phyloP scores from a whole-genome alignment of 1,284 basidiomycete species.

The Malassezia dermatis region DNA sequence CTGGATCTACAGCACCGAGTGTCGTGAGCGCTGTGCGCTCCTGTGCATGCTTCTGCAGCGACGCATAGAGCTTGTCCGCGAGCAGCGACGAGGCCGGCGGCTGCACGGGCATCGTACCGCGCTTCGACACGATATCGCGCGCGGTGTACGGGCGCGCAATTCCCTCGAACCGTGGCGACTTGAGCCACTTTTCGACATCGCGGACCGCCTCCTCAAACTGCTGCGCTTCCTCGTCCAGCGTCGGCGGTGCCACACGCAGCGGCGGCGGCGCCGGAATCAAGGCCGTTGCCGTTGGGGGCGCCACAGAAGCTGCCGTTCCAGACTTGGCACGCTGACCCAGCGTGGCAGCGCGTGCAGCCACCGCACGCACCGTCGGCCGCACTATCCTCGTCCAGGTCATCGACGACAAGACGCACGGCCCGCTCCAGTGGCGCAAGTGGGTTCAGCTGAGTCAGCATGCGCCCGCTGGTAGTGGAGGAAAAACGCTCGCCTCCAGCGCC shows the following conservation, averaged over 20 bases:
- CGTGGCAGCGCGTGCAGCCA: neutral
- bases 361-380: neutral
- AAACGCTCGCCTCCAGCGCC: neutral
- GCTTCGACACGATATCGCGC: slow-evolving; percentile 69
- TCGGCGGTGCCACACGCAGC: slow-evolving; percentile 59
- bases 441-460: neutral
- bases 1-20: slow-evolving; percentile 59
- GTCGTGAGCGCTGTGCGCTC: slow-evolving; percentile 50
- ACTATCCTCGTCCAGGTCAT: neutral
- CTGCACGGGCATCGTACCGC: slow-evolving; percentile 69
- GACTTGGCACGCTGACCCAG: slow-evolving; percentile 6
- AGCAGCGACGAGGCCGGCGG: slow-evolving; percentile 63
- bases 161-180: slow-evolving; percentile 61
- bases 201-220: slow-evolving; percentile 59
- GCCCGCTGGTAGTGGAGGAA: neutral
- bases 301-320: slow-evolving; percentile 7
- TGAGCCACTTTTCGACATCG: slow-evolving; percentile 64
- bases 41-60: slow-evolving; percentile 59
- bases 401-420: neutral
- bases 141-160: slow-evolving; percentile 70
- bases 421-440: neutral
- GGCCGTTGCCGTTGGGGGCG: slow-evolving; percentile 49
- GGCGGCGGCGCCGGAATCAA: slow-evolving; percentile 52
- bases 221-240: slow-evolving; percentile 58
- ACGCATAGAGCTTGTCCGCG: slow-evolving; percentile 68